Conservation (phyloP, 208 protist species). For the Blechomonas ayalai region DNA sequence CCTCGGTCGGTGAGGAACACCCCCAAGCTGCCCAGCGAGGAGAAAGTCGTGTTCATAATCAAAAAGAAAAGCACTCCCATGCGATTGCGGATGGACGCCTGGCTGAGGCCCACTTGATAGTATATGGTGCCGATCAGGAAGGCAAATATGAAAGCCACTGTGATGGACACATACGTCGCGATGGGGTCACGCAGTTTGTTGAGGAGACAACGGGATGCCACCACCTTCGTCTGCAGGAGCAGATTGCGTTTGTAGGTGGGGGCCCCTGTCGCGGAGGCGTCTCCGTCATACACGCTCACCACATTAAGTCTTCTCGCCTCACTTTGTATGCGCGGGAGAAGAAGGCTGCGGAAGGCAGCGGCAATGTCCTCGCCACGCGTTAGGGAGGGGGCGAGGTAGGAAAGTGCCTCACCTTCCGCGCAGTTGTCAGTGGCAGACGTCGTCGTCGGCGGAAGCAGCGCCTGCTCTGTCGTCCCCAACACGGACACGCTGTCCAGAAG, state of each 20-base stretch:
- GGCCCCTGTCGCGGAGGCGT: no score
- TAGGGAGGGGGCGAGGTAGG: conserved; percentile 1
- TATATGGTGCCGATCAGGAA: conserved; percentile 66
- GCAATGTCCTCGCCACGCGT: conserved; percentile 36
- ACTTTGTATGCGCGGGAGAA: conserved; percentile 14
- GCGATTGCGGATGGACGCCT: conserved; percentile 45
- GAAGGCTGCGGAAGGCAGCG: conserved; percentile 24
- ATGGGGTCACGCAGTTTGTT: conserved; percentile 57
- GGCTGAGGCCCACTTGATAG: conserved; percentile 40
- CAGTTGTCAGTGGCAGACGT: conserved; percentile 2
- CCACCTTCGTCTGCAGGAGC: conserved; percentile 38
- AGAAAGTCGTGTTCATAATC: conserved; percentile 67
- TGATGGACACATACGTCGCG: conserved; percentile 28
- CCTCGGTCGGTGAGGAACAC: conserved; percentile 46
- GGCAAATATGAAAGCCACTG: conserved; percentile 49
- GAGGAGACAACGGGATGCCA: conserved; percentile 40
- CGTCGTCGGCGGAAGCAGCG: not conserved
- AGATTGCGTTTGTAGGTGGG: conserved; percentile 28
- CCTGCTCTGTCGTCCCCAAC: conserved; percentile 10
- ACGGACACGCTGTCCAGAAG: conserved; percentile 60
- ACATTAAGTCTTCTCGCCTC: not conserved
- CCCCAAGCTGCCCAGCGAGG: conserved; percentile 34
- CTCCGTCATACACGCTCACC: not conserved
- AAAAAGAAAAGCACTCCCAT: conserved; percentile 73
- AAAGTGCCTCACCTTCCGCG: conserved; percentile 1